Evolutionary conservation across 495 filamentous ascomycete species (phyloP).

Genomic region (Daldinia caldariorum): DNA sequence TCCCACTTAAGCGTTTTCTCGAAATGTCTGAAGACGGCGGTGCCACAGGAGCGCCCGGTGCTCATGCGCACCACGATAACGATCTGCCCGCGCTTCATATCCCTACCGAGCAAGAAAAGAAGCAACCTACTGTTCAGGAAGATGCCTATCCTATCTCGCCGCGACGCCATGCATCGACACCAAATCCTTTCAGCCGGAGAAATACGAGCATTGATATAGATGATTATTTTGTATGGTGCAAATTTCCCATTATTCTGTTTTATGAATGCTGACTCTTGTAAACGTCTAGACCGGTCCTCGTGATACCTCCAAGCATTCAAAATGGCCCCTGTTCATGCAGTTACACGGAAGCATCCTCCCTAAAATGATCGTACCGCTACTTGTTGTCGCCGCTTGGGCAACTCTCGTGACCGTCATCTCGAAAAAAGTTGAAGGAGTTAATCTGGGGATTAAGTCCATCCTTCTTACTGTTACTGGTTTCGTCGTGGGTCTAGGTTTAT

Average conservation of each 20-base stretch:
- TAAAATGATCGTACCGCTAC: slow-evolving; percentile 78
- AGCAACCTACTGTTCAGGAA: slow-evolving; percentile 28
- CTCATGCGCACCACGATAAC: slow-evolving; percentile 21
- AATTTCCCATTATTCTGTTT: not conserved
- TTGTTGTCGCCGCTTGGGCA: slow-evolving; percentile 74
- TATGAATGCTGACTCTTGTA: slow-evolving; percentile 15
- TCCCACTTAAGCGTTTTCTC: slow-evolving; percentile 18
- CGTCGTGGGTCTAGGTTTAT: slow-evolving; percentile 83
- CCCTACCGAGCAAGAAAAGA: slow-evolving; percentile 31
- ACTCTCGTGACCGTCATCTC: slow-evolving; percentile 73
- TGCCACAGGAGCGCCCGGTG: slow-evolving; percentile 4
- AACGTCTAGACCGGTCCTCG: slow-evolving; percentile 65
- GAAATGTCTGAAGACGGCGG: slow-evolving; percentile 48
- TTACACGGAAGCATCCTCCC: slow-evolving; percentile 84
- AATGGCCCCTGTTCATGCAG: slow-evolving; percentile 81
- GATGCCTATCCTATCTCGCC: slow-evolving; percentile 49
- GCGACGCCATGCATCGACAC: slow-evolving; percentile 44
- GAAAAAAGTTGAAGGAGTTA: slow-evolving; percentile 60
- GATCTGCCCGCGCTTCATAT: slow-evolving; percentile 22
- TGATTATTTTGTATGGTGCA: slow-evolving; percentile 62
- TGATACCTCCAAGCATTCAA: slow-evolving; percentile 78
- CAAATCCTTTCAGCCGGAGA: slow-evolving; percentile 59
- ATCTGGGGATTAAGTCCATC: slow-evolving; percentile 71
- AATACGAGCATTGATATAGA: slow-evolving; percentile 59
- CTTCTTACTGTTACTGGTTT: slow-evolving; percentile 89